These are phyloP conservation scores for Tetrahymena elliotti DNA, from an alignment of 73 alveolate genomes.

Conservation along the genomic window DNA sequence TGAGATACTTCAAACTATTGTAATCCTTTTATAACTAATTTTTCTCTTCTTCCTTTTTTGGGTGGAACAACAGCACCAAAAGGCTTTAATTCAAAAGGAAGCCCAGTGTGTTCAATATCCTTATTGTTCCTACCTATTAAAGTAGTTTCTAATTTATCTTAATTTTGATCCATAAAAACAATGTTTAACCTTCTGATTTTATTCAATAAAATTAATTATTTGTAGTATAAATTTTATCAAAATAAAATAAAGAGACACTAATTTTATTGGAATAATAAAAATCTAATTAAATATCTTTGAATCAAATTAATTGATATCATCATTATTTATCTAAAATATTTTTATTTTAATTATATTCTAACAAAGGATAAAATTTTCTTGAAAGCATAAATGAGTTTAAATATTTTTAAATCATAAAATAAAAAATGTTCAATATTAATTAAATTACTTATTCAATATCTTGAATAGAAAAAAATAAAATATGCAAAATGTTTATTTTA, in stretches of 20 bases:
- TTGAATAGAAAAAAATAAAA: too few species aligned
- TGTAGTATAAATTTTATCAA: background rate
- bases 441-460: too few species aligned
- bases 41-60: background rate
- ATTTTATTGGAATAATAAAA: background rate
- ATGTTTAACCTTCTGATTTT: background rate
- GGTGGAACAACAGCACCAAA: background rate
- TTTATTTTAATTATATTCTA: too few species aligned
- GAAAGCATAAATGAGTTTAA: too few species aligned
- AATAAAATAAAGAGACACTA: background rate
- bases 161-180: background rate
- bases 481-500: too few species aligned
- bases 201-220: too few species aligned
- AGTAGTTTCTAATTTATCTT: background rate
- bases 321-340: too few species aligned
- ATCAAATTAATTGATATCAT: background rate
- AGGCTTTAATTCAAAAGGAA: background rate
- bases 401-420: too few species aligned
- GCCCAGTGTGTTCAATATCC: background rate
- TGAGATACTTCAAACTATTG: background rate
- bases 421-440: too few species aligned
- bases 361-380: too few species aligned
- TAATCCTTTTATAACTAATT: background rate
- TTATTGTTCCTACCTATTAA: background rate
- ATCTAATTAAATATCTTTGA: background rate